Conservation (phyloP, 805 yeast genomes). For the Jamesozyma rosinii region DNA sequence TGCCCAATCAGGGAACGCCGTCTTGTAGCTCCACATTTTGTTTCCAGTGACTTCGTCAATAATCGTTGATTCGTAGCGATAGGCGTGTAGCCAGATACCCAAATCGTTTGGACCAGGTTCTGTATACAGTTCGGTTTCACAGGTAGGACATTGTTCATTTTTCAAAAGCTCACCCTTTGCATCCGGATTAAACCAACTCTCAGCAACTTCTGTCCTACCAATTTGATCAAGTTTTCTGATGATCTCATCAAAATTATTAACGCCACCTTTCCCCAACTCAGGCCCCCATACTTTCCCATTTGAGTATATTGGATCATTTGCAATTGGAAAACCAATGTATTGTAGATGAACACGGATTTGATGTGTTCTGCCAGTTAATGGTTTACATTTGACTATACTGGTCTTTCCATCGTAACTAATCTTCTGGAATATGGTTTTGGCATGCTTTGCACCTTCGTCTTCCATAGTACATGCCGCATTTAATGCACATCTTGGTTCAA, state of each 20-base stretch:
- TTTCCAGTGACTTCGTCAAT: conserved; percentile 19
- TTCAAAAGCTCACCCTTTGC: conserved; percentile 58
- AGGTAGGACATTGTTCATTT: conserved; percentile 51
- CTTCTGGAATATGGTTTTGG: conserved; percentile 61
- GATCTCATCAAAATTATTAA: conserved; percentile 41
- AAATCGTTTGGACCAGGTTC: conserved; percentile 88
- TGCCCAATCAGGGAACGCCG: conserved; percentile 82
- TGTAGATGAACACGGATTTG: conserved; percentile 92
- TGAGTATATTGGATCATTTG: conserved; percentile 86
- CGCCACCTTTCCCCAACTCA: conserved; percentile 52
- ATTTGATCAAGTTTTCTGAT: conserved; percentile 44
- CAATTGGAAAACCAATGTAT: conserved; percentile 80
- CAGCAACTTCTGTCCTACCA: conserved; percentile 62
- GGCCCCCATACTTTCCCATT: conserved; percentile 75
- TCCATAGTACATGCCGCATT: conserved; percentile 39
- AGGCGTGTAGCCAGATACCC: conserved; percentile 87
- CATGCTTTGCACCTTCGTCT: conserved; percentile 43
- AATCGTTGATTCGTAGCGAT: conserved; percentile 53
- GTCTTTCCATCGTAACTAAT: conserved; percentile 56
- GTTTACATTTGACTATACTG: conserved; percentile 70
- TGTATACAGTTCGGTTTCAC: conserved; percentile 63
- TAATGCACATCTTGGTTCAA: conserved; percentile 65
- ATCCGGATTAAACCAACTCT: conserved; percentile 55
- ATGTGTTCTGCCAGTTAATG: conserved; percentile 89
- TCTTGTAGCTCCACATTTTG: conserved; percentile 60